Evolutionary conservation across 108 stramenopile species (phyloP).

Genomic region (Hondaea fermentalgiana): DNA sequence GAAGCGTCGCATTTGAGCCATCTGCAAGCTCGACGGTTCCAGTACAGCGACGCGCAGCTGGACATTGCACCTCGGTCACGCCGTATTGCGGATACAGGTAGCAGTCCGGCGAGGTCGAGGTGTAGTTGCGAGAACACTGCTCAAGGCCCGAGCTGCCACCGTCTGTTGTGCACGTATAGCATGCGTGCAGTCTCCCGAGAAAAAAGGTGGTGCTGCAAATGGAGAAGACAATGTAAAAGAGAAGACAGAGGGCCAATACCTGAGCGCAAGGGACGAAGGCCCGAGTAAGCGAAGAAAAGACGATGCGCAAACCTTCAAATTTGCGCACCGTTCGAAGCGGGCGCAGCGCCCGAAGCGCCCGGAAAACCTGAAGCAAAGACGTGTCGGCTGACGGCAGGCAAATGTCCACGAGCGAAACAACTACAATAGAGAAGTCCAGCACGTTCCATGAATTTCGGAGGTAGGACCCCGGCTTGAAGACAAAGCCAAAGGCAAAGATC

Average conservation of each 20-base stretch:
- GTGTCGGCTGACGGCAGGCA: background rate
- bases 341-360: conserved; percentile 55
- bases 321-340: conserved; percentile 58
- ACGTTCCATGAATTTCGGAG: conserved; percentile 55
- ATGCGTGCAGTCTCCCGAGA: conserved; percentile 54
- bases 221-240: conserved; percentile 57
- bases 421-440: conserved; percentile 50
- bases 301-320: conserved; percentile 55
- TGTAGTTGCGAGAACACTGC: background rate
- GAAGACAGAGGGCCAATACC: conserved; percentile 41
- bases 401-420: conserved; percentile 38
- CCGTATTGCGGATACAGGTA: background rate
- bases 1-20: background rate
- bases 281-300: conserved; percentile 54
- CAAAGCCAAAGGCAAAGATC: conserved; percentile 50
- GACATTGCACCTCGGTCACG: background rate
- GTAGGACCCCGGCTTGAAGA: conserved; percentile 29
- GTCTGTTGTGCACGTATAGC: conserved; percentile 15
- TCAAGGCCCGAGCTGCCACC: background rate
- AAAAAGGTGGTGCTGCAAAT: conserved; percentile 56
- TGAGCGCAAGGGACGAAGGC: conserved; percentile 51
- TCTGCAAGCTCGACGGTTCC: background rate
- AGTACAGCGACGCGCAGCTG: background rate
- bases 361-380: conserved; percentile 33
- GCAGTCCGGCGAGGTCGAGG: background rate